Percentiles rank a stretch among this genome's conserved stretches.
phyloP scores from a whole-genome alignment of 176 grass and related monocot genomes.

The Dactylis glomerata region DNA sequence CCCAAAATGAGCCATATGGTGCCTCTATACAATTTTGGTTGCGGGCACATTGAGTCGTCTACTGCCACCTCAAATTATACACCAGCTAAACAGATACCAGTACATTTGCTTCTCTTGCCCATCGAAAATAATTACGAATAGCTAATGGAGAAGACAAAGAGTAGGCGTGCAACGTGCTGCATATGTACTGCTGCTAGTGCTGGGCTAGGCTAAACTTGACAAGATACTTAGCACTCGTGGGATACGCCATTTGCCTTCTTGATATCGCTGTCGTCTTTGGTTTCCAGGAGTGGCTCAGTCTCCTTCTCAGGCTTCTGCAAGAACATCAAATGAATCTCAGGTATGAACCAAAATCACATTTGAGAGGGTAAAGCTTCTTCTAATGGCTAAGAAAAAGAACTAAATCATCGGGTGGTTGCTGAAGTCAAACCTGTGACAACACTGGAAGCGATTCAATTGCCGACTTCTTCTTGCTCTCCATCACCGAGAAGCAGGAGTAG shows the following conservation, averaged over 20 bases:
- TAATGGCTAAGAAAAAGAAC: neutral
- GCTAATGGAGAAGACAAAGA: neutral
- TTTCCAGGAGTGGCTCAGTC: slow-evolving; percentile 50
- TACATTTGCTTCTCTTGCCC: neutral
- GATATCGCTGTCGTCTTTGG: slow-evolving; percentile 47
- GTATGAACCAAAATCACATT: neutral
- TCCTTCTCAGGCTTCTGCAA: slow-evolving; percentile 72
- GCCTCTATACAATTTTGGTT: neutral
- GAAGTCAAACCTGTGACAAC: slow-evolving; percentile 55
- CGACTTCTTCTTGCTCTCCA: slow-evolving; percentile 75
- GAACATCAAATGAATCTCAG: neutral
- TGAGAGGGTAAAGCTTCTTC: neutral
- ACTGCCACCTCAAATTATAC: neutral
- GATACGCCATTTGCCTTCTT: slow-evolving; percentile 65
- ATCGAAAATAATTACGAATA: neutral
- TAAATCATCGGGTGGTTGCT: neutral
- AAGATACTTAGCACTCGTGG: slow-evolving; percentile 23
- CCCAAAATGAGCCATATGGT: neutral
- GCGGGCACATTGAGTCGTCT: neutral
- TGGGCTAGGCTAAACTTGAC: slow-evolving; percentile 8
- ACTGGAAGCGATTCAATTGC: slow-evolving; percentile 46
- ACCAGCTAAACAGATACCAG: neutral
- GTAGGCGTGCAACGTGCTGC: neutral
- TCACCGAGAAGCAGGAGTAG: slow-evolving; percentile 81
- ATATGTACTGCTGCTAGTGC: neutral